Evolutionary conservation across 306 rosid species (phyloP).

Genomic region (Gillenia trifoliata): DNA sequence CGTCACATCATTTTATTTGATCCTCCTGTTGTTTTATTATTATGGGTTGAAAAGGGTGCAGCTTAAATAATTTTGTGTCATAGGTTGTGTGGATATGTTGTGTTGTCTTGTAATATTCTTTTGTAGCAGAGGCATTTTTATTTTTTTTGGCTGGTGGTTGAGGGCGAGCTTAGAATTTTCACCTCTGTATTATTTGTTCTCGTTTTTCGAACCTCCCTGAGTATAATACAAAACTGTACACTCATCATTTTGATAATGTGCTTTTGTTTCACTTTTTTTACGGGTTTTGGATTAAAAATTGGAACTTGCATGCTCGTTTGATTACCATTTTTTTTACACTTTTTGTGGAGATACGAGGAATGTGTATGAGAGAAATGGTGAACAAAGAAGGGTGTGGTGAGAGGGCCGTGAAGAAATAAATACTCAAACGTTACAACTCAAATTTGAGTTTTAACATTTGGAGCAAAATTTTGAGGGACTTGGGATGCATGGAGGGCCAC

Average conservation of each 20-base stretch:
- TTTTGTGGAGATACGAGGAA: too few relatives aligned
- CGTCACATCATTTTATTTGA: conserved; percentile 25
- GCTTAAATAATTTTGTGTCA: conserved; percentile 53
- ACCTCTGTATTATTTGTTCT: conserved; percentile 38
- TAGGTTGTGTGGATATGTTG: conserved; percentile 40
- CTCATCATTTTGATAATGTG: conserved; percentile 23
- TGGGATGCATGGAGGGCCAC: too few relatives aligned
- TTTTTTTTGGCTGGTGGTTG: conserved; percentile 58
- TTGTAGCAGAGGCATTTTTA: conserved; percentile 66
- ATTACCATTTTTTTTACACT: too few relatives aligned
- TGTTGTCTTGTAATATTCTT: conserved; percentile 58
- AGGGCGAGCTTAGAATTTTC: conserved; percentile 52
- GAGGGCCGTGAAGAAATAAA: too few relatives aligned
- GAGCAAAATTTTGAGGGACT: too few relatives aligned
- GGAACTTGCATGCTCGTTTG: too few relatives aligned
- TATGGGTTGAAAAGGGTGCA: conserved; percentile 48
- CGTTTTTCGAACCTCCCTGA: conserved; percentile 27
- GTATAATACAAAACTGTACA: conserved; percentile 36
- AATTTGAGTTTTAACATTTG: neutral
- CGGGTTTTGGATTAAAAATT: too few relatives aligned
- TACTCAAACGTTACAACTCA: too few relatives aligned
- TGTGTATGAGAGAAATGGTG: too few relatives aligned
- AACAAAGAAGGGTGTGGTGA: too few relatives aligned
- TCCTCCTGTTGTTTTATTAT: conserved; percentile 29
- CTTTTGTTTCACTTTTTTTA: conserved; percentile 9